Percentiles rank a stretch among this genome's conserved stretches.
phyloP scores from a whole-genome alignment of 345 rosid species.

The Syzygium aqueum region DNA sequence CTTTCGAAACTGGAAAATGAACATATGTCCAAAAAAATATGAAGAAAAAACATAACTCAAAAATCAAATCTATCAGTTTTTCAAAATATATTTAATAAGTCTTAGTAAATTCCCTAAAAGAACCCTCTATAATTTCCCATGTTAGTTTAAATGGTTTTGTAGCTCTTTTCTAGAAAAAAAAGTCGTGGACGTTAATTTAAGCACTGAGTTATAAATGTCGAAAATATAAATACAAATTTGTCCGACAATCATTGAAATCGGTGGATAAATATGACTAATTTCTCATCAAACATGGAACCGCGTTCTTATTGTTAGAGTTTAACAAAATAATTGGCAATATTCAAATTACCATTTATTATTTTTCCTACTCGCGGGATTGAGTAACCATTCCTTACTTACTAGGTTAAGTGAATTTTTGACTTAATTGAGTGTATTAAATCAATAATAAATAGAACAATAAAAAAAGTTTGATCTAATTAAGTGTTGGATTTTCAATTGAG shows the following conservation, averaged over 20 bases:
- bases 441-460: neutral
- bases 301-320: neutral
- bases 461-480: too few relatives aligned
- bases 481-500: neutral
- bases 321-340: neutral
- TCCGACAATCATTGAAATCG: neutral
- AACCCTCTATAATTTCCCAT: neutral
- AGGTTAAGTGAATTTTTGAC: neutral
- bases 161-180: neutral
- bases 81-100: neutral
- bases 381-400: neutral
- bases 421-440: neutral
- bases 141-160: neutral
- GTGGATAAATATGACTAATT: neutral
- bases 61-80: neutral
- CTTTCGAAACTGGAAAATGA: neutral
- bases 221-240: neutral
- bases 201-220: neutral
- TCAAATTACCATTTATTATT: neutral
- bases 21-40: neutral
- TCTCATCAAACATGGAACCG: neutral
- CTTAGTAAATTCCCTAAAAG: neutral
- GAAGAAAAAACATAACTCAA: neutral
- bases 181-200: neutral
- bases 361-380: neutral